Conservation (phyloP, 257 asterid genomes). For the Thymus mandschuricus region DNA sequence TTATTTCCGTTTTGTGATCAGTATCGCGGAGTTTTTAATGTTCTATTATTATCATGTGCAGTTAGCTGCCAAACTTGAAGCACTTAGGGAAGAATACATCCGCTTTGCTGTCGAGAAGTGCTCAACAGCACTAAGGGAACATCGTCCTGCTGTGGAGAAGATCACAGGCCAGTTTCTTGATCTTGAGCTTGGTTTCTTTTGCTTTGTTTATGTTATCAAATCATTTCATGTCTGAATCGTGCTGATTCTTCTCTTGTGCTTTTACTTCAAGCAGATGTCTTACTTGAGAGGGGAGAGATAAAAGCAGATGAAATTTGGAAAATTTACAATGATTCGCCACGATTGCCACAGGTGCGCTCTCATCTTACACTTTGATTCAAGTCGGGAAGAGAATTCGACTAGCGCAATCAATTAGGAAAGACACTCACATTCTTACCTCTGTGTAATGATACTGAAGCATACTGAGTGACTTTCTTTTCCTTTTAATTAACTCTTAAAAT, state of each 20-base stretch:
- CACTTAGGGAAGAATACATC: slow-evolving; percentile 91
- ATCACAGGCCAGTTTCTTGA: slow-evolving; percentile 66
- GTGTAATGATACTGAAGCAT: neutral
- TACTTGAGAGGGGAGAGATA: slow-evolving; percentile 86
- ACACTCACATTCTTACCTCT: neutral
- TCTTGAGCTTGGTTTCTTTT: slow-evolving; percentile 24
- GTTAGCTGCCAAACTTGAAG: slow-evolving; percentile 93
- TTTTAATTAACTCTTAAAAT: neutral
- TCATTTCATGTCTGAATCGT: slow-evolving; percentile 23
- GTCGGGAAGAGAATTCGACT: neutral
- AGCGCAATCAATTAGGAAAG: neutral
- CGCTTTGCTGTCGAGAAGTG: slow-evolving; percentile 89
- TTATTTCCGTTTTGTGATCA: slow-evolving; percentile 23
- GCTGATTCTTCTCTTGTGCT: slow-evolving; percentile 36
- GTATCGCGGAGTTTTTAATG: slow-evolving; percentile 1
- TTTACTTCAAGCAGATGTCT: slow-evolving; percentile 63
- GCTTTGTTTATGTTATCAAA: slow-evolving; percentile 18
- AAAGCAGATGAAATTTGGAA: slow-evolving; percentile 87
- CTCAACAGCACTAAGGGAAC: slow-evolving; percentile 62
- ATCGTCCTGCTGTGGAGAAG: slow-evolving; percentile 78
- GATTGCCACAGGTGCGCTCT: slow-evolving; percentile 71
- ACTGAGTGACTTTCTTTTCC: neutral
- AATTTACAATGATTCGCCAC: slow-evolving; percentile 64
- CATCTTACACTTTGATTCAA: slow-evolving; percentile 20
- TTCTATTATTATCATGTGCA: slow-evolving; percentile 41